These are phyloP conservation scores for Cordyceps pruinosa DNA, from an alignment of 2,329 filamentous ascomycete species.

Conservation along the genomic window DNA sequence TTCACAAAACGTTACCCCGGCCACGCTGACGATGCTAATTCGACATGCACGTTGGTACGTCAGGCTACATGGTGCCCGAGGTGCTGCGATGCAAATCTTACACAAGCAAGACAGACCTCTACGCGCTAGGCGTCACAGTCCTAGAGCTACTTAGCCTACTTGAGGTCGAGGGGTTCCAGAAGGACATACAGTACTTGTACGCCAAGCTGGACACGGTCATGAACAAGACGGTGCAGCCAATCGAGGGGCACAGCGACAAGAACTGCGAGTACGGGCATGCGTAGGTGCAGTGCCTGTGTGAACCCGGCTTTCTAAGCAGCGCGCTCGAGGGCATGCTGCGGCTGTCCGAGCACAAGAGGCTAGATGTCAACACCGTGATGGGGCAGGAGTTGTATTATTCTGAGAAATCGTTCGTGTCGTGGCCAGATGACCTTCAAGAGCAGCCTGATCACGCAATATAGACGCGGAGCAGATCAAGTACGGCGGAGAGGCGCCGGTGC, in stretches of 20 bases:
- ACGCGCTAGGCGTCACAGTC: background rate
- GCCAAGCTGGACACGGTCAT: background rate
- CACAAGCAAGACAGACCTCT: background rate
- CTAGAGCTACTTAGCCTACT: background rate
- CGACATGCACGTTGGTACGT: background rate
- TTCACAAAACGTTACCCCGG: no score
- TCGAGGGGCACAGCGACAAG: background rate
- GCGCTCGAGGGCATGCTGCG: background rate
- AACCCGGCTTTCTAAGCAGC: background rate
- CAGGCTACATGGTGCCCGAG: constrained; percentile 5
- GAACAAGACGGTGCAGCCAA: background rate
- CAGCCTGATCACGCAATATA: no score
- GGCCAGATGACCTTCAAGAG: background rate
- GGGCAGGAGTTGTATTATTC: background rate
- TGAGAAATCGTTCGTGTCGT: background rate
- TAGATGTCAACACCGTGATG: background rate
- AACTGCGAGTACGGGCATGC: background rate
- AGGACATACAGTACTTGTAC: background rate
- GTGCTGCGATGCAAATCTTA: background rate
- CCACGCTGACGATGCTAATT: no score
- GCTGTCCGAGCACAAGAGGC: background rate
- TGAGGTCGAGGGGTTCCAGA: background rate
- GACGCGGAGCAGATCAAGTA: no score
- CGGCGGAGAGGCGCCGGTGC: no score
- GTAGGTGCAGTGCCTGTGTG: background rate